Conservation (phyloP, 495 filamentous ascomycete genomes). For the Staphylotrichum longicolle region DNA sequence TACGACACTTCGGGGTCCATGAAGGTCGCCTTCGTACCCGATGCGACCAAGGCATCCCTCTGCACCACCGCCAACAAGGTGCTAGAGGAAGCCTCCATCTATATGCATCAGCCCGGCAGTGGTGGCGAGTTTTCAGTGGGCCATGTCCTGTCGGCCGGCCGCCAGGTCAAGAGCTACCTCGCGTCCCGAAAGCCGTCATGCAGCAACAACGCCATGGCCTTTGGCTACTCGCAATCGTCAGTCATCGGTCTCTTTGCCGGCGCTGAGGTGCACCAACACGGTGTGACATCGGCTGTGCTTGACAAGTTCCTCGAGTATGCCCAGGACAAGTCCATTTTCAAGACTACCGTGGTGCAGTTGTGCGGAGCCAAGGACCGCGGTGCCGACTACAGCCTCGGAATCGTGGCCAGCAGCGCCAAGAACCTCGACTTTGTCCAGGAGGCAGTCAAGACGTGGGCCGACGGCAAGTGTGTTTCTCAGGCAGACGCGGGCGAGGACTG, state of each 20-base stretch:
- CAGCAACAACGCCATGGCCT: conserved; percentile 4
- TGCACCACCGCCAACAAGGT: conserved; percentile 5
- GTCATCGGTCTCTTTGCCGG: conserved; percentile 8
- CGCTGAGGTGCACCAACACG: conserved; percentile 5
- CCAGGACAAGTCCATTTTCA: not conserved
- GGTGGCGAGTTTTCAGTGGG: not conserved
- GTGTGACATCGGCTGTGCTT: not conserved
- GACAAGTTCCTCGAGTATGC: not conserved
- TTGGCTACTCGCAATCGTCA: conserved; percentile 1
- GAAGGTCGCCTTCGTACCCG: conserved; percentile 2
- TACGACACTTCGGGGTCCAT: not conserved
- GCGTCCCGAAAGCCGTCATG: not conserved
- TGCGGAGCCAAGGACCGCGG: not conserved
- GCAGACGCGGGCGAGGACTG: not conserved
- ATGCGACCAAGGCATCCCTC: conserved; percentile 2
- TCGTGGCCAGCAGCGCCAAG: not conserved
- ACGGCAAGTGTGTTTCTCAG: not conserved
- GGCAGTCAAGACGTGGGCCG: not conserved
- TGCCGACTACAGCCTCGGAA: conserved; percentile 5
- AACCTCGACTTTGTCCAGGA: not conserved
- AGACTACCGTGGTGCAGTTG: not conserved
- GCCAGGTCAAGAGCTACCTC: conserved; percentile 1
- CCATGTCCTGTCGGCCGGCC: not conserved
- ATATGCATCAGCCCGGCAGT: conserved; percentile 1
- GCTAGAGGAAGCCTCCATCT: not conserved